Evolutionary conservation across 148 eudicot genomes (phyloP).

Genomic region (Rhododendron molle): DNA sequence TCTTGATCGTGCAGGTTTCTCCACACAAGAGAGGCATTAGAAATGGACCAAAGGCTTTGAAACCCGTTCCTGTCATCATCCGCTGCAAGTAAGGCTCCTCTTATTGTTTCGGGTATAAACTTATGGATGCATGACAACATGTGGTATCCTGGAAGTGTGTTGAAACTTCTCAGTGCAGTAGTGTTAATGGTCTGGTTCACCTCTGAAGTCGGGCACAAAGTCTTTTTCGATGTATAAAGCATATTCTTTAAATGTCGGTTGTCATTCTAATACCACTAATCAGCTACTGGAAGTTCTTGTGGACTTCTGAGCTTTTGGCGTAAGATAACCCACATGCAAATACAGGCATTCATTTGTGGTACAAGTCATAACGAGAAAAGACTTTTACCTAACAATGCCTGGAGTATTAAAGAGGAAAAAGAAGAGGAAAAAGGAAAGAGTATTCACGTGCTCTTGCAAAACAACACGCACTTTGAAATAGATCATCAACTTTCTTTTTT

Average conservation of each 20-base stretch:
- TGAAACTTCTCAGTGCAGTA: background rate
- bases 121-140: background rate
- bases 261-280: background rate
- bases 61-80: constrained; percentile 80
- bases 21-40: constrained; percentile 75
- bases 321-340: background rate
- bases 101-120: background rate
- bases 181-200: background rate
- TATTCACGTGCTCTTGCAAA: background rate
- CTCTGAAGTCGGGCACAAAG: background rate
- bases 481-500: background rate
- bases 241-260: background rate
- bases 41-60: constrained; percentile 91
- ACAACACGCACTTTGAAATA: background rate
- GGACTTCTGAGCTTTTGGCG: background rate
- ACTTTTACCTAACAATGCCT: background rate
- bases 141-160: background rate
- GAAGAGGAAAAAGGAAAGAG: background rate
- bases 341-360: background rate
- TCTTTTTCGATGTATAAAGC: background rate
- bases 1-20: constrained; percentile 44
- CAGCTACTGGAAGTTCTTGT: background rate
- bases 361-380: background rate
- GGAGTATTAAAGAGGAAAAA: background rate
- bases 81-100: constrained; percentile 72